phyloP scores from a whole-genome alignment of 192 early-diverging fungal species.

The Gryganskiella cystojenkinii region DNA sequence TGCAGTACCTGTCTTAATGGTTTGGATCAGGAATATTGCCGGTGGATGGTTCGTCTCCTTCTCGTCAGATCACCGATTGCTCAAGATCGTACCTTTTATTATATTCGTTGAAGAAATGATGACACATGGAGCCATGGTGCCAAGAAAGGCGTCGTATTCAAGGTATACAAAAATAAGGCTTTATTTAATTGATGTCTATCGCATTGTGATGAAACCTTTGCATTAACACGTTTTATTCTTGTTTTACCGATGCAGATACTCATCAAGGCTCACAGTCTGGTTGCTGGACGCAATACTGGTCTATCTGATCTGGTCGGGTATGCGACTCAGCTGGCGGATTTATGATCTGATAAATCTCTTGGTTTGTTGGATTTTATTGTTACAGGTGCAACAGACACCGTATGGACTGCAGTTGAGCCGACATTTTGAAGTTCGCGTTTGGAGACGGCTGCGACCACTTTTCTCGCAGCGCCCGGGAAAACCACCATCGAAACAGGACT shows the following conservation, averaged over 20 bases:
- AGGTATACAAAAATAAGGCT: slow-evolving; percentile 57
- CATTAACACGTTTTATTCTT: not conserved
- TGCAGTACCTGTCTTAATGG: slow-evolving; percentile 72
- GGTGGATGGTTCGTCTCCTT: slow-evolving; percentile 78
- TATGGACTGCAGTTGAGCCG: too few species aligned
- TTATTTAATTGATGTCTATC: slow-evolving; percentile 44
- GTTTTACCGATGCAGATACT: slow-evolving; percentile 26
- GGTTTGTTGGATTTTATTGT: slow-evolving; percentile 36
- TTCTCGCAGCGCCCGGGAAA: too few species aligned
- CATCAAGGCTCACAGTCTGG: slow-evolving; percentile 40
- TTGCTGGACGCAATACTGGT: slow-evolving; percentile 56
- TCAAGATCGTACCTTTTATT: slow-evolving; percentile 58
- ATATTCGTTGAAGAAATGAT: slow-evolving; percentile 55
- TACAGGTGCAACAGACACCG: not conserved
- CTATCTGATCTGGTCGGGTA: slow-evolving; percentile 65
- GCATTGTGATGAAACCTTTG: slow-evolving; percentile 12
- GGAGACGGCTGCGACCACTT: too few species aligned
- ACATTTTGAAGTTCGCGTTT: too few species aligned
- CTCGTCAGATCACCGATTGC: slow-evolving; percentile 70
- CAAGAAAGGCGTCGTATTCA: slow-evolving; percentile 58
- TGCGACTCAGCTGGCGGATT: slow-evolving; percentile 68
- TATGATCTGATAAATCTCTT: slow-evolving; percentile 62
- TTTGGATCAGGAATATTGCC: slow-evolving; percentile 77
- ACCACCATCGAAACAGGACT: too few species aligned
- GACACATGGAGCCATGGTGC: slow-evolving; percentile 40